phyloP scores from a whole-genome alignment of 2,329 filamentous ascomycete genomes.

The Corinectria fuckeliana region DNA sequence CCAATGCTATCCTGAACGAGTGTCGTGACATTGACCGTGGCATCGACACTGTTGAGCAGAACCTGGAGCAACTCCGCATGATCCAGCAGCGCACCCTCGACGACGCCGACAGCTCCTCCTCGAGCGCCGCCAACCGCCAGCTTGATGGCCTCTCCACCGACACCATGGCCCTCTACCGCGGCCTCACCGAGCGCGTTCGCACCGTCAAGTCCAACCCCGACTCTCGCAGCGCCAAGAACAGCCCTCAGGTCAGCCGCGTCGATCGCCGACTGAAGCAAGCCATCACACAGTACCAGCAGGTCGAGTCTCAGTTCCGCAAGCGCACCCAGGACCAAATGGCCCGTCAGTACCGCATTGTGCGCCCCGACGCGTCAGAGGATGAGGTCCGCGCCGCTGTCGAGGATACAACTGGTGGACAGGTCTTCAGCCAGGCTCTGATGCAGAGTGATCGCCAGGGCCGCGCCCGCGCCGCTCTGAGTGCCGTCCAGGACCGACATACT shows the following conservation, averaged over 20 bases:
- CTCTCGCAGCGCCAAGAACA: slow-evolving; percentile 74
- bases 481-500: slow-evolving; percentile 82
- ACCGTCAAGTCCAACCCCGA: slow-evolving; percentile 83
- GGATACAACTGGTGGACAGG: slow-evolving; percentile 73
- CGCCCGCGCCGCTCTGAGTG: slow-evolving; percentile 77
- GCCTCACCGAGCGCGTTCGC: slow-evolving; percentile 79
- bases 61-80: slow-evolving; percentile 73
- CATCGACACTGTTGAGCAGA: slow-evolving; percentile 75
- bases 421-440: slow-evolving; percentile 88
- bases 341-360: slow-evolving; percentile 89
- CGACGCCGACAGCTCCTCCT: slow-evolving; percentile 74
- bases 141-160: slow-evolving; percentile 77
- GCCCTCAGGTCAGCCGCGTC: slow-evolving; percentile 79
- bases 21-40: slow-evolving; percentile 80
- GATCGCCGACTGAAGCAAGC: slow-evolving; percentile 81
- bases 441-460: slow-evolving; percentile 82
- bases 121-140: slow-evolving; percentile 69
- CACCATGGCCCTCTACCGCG: slow-evolving; percentile 83
- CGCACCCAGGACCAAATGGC: slow-evolving; percentile 83
- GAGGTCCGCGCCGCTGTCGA: slow-evolving; percentile 82
- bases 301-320: slow-evolving; percentile 81
- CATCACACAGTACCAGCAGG: slow-evolving; percentile 80
- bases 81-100: slow-evolving; percentile 75
- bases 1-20: slow-evolving; percentile 83
- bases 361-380: slow-evolving; percentile 77